These are phyloP conservation scores for Naumovozyma dairenensis DNA, from an alignment of 805 yeast species.

Conservation along the genomic window DNA sequence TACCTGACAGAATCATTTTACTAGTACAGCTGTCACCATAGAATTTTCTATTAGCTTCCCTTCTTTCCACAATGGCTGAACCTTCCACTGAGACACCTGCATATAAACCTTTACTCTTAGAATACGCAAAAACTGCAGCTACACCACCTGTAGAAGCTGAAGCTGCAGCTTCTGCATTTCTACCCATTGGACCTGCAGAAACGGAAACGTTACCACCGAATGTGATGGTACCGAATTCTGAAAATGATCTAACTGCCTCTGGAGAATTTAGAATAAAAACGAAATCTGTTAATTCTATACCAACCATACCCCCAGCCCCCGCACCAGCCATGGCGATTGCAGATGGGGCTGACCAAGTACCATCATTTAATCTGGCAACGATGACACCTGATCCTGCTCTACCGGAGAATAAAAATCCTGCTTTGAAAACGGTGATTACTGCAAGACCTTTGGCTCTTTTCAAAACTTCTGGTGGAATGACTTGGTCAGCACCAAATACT, in stretches of 20 bases:
- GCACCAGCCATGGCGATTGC: constrained; percentile 96
- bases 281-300: constrained; percentile 92
- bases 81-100: constrained; percentile 98
- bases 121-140: constrained; percentile 86
- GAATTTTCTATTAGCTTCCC: constrained; percentile 93
- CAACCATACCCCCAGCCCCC: constrained; percentile 97
- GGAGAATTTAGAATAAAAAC: constrained; percentile 82
- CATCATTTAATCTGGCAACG: constrained; percentile 89
- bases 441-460: constrained; percentile 91
- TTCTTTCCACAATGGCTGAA: constrained; percentile 88
- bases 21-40: constrained; percentile 87
- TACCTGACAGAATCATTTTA: constrained; percentile 71
- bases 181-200: constrained; percentile 96
- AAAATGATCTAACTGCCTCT: constrained; percentile 86
- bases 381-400: constrained; percentile 96
- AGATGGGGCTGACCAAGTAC: constrained; percentile 95
- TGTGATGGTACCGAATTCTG: constrained; percentile 89
- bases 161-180: constrained; percentile 96
- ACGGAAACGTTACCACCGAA: constrained; percentile 90
- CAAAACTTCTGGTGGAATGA: constrained; percentile 82
- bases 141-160: constrained; percentile 80
- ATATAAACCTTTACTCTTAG: constrained; percentile 91
- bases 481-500: constrained; percentile 74
- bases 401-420: constrained; percentile 92
- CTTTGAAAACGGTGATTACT: constrained; percentile 85